phyloP scores from a whole-genome alignment of 163 green algal genomes.

The Scenedesmus sp. region DNA sequence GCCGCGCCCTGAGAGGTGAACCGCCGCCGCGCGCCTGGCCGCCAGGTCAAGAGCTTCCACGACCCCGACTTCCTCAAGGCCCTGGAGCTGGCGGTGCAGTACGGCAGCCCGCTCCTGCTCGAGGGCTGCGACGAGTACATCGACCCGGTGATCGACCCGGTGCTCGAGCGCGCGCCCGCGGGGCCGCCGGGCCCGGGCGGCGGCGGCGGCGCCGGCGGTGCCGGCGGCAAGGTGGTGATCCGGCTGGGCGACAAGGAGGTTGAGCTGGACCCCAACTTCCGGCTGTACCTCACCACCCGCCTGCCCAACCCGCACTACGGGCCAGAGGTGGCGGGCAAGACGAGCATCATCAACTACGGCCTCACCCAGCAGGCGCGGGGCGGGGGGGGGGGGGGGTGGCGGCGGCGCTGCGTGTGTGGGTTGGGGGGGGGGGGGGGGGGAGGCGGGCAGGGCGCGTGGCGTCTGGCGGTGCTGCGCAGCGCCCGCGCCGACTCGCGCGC shows the following conservation, averaged over 20 bases:
- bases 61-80: constrained; percentile 92
- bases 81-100: constrained; percentile 91
- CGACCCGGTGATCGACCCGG: constrained; percentile 90
- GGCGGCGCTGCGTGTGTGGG: too few relatives aligned
- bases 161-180: constrained; percentile 85
- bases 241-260: constrained; percentile 93
- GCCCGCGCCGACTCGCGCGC: too few relatives aligned
- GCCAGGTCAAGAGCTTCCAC: constrained; percentile 88
- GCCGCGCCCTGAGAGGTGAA: too few relatives aligned
- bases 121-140: constrained; percentile 94
- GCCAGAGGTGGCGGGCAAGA: constrained; percentile 89
- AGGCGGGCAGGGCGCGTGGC: too few relatives aligned
- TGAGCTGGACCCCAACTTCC: constrained; percentile 91
- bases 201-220: too few relatives aligned
- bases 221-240: constrained; percentile 59
- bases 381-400: too few relatives aligned
- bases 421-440: too few relatives aligned
- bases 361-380: constrained; percentile 89
- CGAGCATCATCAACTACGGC: constrained; percentile 93
- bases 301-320: constrained; percentile 88
- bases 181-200: too few relatives aligned
- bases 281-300: constrained; percentile 90
- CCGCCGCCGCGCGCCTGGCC: not conserved
- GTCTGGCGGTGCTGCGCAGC: too few relatives aligned
- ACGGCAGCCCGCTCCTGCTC: constrained; percentile 90